Evolutionary conservation across 1,284 basidiomycete genomes (phyloP), one percentile per base, ranked within the genome.

Genomic region (Mixia osmundae): DNA sequence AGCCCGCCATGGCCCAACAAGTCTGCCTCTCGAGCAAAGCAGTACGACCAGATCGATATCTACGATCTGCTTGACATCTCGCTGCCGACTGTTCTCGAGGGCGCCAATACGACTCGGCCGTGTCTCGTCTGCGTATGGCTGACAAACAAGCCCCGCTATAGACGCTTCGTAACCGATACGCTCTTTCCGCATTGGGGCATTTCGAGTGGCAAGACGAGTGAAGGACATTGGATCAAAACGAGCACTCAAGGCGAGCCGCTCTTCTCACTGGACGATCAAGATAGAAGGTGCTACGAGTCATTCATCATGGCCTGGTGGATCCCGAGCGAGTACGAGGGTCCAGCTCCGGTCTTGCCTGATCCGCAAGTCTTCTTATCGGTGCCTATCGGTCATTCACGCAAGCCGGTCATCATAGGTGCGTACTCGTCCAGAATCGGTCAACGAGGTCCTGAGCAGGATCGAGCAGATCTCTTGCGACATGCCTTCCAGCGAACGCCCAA

Each of bases 161-260:
- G 48, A 1, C 31, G 41, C 0, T 41, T 50, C 2, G 34, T 51
- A 18, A 25, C 25, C 9, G 43, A 48, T 9, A 47, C 48, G 33
- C 41, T 51, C 15, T 46, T 49, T 28, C 46, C 47, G 0, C 23
- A 39, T 0, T 51, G 50, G 50, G 24, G 33, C 1, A 32, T 51
- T 18, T n/a, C 4, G 15, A 24, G 14, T 16, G 14, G 11, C 9
- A n/a, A 20, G 20, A 30, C 4, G 39, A 26, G n/a, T 18, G 42
- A 47, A 8, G 48, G 48, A 48, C 47, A 45, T 30, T 51, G 50
- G 50, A 30, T 51, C 36, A 51, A 51, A 32, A 39, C 46, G 24
- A 45, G 44, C 4, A 25, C 38, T 5, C 26, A 22, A 3, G 50
- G 50, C 9, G 36, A 44, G 30, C 47, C 48, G 10, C 41, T 51